Conservation (phyloP, 192 early-diverging fungal species). For the Linnemannia zychae region DNA sequence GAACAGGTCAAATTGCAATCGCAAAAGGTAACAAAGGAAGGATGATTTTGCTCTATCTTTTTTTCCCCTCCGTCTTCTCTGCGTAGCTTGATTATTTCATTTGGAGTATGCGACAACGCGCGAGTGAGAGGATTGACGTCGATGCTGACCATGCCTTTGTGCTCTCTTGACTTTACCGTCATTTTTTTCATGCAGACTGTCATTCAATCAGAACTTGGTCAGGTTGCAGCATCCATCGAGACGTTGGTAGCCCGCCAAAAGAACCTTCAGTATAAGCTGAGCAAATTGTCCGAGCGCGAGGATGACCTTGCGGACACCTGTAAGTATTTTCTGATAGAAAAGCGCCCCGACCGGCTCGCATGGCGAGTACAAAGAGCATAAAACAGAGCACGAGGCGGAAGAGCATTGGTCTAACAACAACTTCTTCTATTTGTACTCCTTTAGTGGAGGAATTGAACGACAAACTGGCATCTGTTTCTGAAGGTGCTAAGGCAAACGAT, state of each 20-base stretch:
- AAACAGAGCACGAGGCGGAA: not conserved
- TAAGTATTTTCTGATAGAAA: slow-evolving; percentile 19
- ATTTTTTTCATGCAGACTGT: slow-evolving; percentile 42
- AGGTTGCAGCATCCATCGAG: slow-evolving; percentile 63
- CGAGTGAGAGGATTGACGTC: not conserved
- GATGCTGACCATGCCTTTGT: not conserved
- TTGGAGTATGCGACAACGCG: not conserved
- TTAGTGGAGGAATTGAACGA: slow-evolving; percentile 65
- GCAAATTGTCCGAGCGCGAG: slow-evolving; percentile 61
- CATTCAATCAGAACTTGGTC: slow-evolving; percentile 59
- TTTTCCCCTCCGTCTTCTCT: no score
- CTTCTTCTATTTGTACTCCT: not conserved
- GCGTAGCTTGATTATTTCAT: not conserved
- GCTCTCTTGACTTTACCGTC: not conserved
- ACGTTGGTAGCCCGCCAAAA: slow-evolving; percentile 59
- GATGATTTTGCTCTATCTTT: no score
- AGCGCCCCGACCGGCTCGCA: not conserved
- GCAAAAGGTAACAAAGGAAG: slow-evolving; percentile 58
- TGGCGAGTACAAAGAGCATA: slow-evolving; percentile 13
- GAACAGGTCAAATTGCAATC: slow-evolving; percentile 65
- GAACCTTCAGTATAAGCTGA: slow-evolving; percentile 55
- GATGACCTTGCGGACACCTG: slow-evolving; percentile 57
- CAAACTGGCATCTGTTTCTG: slow-evolving; percentile 54
- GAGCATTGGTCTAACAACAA: not conserved
- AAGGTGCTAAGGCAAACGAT: slow-evolving; percentile 39